Evolutionary conservation across 257 asterid species (phyloP), one percentile per base, ranked within the genome.

Genomic region (Solanum piurae): DNA sequence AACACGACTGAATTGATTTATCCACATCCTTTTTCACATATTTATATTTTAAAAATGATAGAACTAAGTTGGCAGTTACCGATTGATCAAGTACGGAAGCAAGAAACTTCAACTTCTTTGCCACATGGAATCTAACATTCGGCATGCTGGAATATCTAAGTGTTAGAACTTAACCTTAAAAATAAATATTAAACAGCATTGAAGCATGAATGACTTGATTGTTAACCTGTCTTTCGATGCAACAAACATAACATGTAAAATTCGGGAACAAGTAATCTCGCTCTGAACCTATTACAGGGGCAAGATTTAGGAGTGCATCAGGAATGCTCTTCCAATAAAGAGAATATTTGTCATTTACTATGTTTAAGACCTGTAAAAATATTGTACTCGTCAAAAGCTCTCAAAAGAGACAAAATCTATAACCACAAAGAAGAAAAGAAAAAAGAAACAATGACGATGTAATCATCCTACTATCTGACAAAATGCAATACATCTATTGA

Each of bases 91-190:
- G 96, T 3, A 94, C 91, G 68, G 95, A 94, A 89, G 91, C 87
- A 88, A 95, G 95, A 86, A 94, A 93, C 86, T 94, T 94, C 94
- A 96, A 90, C 84, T 94, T 98, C 90, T 94, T 94, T 21, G 98
- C 98, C 85, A 94, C 98, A 62, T 94, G 94, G 87, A 94, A 94
- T 89, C 94, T 96, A 74, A 94, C 92, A 91, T 95, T 95, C 38
- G 99, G 98, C 83, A 96, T 96, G 89, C 98, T 96, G 96, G 64
- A 88, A 86, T 87, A 23, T 72, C 37, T 66, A 36, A 29, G 33
- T 21, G 21, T 76, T 84, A 86, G 85, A 60, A 27, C 80, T 86
- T 85, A 31, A 86, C 55, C 29, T 42, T 38, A 55, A 40, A 7
- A 42, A 18, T 21, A 71, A 38, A 49, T 40, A 66, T 13, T n/a